Conservation (phyloP, 192 early-diverging fungal species). For the Linnemannia elongata region DNA sequence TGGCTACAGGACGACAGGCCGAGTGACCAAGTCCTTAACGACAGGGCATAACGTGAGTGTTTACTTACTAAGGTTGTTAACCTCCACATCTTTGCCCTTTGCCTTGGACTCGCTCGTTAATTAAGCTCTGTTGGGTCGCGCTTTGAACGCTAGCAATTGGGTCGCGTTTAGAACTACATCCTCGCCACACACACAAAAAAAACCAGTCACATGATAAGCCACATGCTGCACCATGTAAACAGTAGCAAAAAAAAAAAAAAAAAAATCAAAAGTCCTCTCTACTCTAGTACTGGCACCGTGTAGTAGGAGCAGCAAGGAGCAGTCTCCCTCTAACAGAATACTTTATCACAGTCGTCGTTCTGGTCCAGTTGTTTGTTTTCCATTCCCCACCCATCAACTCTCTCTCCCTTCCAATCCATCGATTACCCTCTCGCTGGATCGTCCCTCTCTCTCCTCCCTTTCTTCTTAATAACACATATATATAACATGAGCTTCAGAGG, state of each 20-base stretch:
- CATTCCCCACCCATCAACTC: background rate
- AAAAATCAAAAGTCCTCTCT: background rate
- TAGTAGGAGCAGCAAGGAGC: no score
- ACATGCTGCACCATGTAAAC: background rate
- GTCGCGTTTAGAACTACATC: background rate
- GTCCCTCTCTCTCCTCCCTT: background rate
- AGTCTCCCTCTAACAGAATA: background rate
- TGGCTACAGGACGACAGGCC: background rate
- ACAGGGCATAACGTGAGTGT: background rate
- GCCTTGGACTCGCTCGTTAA: background rate
- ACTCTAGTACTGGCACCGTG: background rate
- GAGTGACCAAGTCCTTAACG: background rate
- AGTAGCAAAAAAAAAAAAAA: conserved; percentile 4
- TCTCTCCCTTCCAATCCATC: background rate
- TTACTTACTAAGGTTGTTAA: no score
- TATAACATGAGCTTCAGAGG: conserved; percentile 54
- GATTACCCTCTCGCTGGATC: conserved; percentile 11
- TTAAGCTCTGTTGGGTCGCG: no score
- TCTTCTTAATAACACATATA: conserved; percentile 14
- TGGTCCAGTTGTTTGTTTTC: background rate
- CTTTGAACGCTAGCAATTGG: no score
- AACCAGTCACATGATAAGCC: conserved; percentile 2
- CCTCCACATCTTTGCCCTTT: background rate
- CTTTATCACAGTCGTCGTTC: background rate
- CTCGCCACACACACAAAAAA: background rate